Conservation (phyloP, 768 basidiomycete species). For the Atractiella rhizophila region DNA sequence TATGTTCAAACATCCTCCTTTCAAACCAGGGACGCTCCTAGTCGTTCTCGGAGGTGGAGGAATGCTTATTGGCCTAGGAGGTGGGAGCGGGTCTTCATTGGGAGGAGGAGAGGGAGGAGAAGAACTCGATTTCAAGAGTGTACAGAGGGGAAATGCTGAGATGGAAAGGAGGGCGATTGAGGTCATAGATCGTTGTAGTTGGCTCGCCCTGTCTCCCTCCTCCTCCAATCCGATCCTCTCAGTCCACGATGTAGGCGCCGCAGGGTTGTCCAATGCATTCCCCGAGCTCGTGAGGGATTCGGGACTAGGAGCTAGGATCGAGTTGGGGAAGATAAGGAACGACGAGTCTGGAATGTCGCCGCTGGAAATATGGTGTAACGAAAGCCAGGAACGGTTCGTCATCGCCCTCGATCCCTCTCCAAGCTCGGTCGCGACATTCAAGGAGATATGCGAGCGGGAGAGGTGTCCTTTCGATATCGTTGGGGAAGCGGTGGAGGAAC, state of each 20-base stretch:
- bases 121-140: conserved; percentile 87
- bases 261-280: conserved; percentile 82
- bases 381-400: conserved; percentile 92
- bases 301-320: conserved; percentile 65
- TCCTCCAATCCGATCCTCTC: conserved; percentile 60
- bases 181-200: conserved; percentile 77
- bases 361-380: conserved; percentile 99
- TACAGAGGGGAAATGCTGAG: conserved; percentile 93
- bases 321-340: conserved; percentile 75
- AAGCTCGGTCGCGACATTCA: conserved; percentile 36
- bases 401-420: conserved; percentile 50
- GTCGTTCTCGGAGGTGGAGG: conserved; percentile 89
- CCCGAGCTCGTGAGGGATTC: conserved; percentile 95
- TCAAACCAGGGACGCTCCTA: conserved; percentile 58
- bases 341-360: conserved; percentile 87
- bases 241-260: conserved; percentile 95
- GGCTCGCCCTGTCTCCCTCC: conserved; percentile 23
- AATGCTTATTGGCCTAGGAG: conserved; percentile 83
- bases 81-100: conserved; percentile 86
- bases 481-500: conserved; percentile 54
- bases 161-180: conserved; percentile 94
- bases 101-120: conserved; percentile 70
- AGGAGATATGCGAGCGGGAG: conserved; percentile 55
- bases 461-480: conserved; percentile 83
- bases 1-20: conserved; percentile 48